Base-by-base conservation (phyloP, 2,329 filamentous ascomycete species). In the Epichloe uncinata region DNA sequence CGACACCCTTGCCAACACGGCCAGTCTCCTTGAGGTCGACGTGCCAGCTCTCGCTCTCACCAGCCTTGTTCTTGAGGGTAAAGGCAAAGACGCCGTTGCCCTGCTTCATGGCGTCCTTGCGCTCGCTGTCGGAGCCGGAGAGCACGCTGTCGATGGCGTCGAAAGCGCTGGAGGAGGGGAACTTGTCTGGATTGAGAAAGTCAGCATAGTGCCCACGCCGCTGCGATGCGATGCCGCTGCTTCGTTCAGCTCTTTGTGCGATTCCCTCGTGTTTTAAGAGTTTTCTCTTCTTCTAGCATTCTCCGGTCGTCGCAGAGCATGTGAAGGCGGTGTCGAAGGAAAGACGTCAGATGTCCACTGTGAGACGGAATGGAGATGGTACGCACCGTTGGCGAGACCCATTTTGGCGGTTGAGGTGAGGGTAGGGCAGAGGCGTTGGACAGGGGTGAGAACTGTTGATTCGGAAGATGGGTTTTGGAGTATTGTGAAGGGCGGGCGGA, bases 1-100 rank as follows among this genome's bases (percentile, higher is more conserved):
- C 79, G 26, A 78, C 66, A 50, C 93, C 93, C 64, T 85, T 84
- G 60, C 78, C 85, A 42, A 95, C 90, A 50, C 77, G 78, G 55
- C 93, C 93, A 54, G 83, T 85, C 62, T 94, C 79, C 77, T 96
- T 96, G 54, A 98, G 81, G 67, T 98, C 93, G 59, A 98, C 87
- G 73, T 94, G 81, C 93, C 93, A 98, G 71, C 81, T 85, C 62
- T 87, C 82, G 52, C 82, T 82, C 67, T 90, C 79, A 60, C 87
- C 88, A 22, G 76, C 76, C 52, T 73, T 69, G 77, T 98, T 98
- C 78, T 95, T 97, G 57, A 98, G 74, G 49, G 81, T 88, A 72
- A 98, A 97, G 53, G 84, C 84, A 67, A 95, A 96, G 66, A 97
- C 74, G 53, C 85, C 88, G 61, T 84, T 84, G 64, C 82, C 91